phyloP scores from a whole-genome alignment of 176 grass and related monocot genomes.

The Triticum turgidum region DNA sequence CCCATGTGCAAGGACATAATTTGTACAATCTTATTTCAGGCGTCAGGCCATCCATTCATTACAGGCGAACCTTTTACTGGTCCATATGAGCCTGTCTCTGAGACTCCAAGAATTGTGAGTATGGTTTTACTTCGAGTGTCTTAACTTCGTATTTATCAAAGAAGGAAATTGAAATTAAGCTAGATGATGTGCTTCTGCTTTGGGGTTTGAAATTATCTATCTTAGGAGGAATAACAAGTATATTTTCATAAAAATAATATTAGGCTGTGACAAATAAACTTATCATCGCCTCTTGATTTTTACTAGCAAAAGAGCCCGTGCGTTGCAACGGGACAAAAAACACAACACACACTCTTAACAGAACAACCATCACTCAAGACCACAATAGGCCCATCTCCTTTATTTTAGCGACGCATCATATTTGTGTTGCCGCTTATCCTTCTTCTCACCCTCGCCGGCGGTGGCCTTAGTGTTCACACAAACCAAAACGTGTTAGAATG shows the following conservation, averaged over 20 bases:
- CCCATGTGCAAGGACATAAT: slow-evolving; percentile 23
- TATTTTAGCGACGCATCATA: no score
- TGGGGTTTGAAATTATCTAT: slow-evolving; percentile 9
- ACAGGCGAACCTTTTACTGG: slow-evolving; percentile 70
- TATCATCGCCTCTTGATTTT: neutral
- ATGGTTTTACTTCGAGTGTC: neutral
- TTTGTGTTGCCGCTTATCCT: no score
- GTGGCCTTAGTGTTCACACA: no score
- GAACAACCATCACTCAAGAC: no score
- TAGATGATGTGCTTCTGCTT: neutral
- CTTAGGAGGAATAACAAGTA: slow-evolving; percentile 1
- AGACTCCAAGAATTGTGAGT: slow-evolving; percentile 98
- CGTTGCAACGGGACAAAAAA: no score
- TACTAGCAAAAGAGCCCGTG: neutral
- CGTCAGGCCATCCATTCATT: slow-evolving; percentile 83
- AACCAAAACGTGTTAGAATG: no score
- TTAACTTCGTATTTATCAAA: neutral
- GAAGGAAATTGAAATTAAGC: neutral
- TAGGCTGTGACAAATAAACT: slow-evolving; percentile 5
- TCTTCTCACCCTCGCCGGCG: no score
- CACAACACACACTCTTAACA: no score
- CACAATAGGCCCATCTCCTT: no score
- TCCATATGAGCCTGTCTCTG: slow-evolving; percentile 65
- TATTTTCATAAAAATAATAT: slow-evolving; percentile 10
- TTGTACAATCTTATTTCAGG: slow-evolving; percentile 64